Conservation (phyloP, 164 flowering plant genomes). For the Aristolochia californica region DNA sequence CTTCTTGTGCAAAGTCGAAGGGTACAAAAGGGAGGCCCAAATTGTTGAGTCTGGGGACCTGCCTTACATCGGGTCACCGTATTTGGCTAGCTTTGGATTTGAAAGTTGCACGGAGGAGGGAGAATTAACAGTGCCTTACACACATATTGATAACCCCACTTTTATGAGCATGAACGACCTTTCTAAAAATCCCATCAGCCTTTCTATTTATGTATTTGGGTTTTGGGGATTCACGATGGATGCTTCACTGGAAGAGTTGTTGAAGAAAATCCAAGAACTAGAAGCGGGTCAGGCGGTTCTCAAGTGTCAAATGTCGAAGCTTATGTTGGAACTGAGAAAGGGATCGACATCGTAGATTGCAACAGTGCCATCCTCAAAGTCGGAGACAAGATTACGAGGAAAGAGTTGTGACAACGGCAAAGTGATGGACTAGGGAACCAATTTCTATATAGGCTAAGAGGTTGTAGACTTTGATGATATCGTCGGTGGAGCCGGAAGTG, state of each 20-base stretch:
- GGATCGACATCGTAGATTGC: constrained; percentile 75
- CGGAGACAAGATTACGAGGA: constrained; percentile 76
- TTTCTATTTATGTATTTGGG: not conserved
- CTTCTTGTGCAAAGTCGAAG: too few relatives aligned
- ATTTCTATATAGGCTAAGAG: constrained; percentile 52
- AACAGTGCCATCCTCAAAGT: constrained; percentile 57
- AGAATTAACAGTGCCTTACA: too few relatives aligned
- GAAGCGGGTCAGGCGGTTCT: constrained; percentile 73
- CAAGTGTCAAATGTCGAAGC: constrained; percentile 65
- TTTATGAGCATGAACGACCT: constrained; percentile 43
- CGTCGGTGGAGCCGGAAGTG: constrained; percentile 72
- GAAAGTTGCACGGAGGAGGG: too few relatives aligned
- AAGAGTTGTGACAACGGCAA: constrained; percentile 56
- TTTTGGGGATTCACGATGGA: constrained; percentile 21
- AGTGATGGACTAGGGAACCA: constrained; percentile 50
- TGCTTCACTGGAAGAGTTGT: constrained; percentile 56
- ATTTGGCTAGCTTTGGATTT: too few relatives aligned
- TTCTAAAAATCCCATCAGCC: constrained; percentile 8
- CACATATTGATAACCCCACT: constrained; percentile 49
- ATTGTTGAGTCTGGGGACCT: too few relatives aligned
- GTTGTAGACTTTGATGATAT: constrained; percentile 73
- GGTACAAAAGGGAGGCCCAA: too few relatives aligned
- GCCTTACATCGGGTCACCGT: too few relatives aligned
- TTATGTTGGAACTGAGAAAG: constrained; percentile 28
- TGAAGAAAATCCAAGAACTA: constrained; percentile 74